These are phyloP conservation scores for Acrodontium crateriforme DNA, from an alignment of 2,329 filamentous ascomycete species.

Conservation along the genomic window DNA sequence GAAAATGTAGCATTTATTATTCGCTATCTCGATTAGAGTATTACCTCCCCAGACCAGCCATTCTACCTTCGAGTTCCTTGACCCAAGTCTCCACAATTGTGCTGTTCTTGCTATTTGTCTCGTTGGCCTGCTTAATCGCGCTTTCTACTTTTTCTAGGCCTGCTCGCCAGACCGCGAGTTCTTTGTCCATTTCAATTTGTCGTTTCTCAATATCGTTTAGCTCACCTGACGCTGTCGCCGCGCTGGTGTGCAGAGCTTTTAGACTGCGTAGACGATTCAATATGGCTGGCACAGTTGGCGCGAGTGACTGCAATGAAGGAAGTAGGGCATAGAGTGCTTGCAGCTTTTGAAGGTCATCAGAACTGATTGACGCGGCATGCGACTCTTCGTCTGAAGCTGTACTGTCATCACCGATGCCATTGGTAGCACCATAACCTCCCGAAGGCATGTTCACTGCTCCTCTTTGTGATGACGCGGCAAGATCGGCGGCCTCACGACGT, in stretches of 20 bases:
- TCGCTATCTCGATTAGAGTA: too few species aligned
- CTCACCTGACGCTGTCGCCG: constrained; percentile 65
- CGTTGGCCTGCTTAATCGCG: constrained; percentile 56
- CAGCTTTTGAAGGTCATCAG: constrained; percentile 74
- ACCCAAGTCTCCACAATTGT: constrained; percentile 82
- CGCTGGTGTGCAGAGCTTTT: constrained; percentile 71
- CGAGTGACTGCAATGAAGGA: constrained; percentile 73
- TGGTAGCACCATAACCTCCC: constrained; percentile 2
- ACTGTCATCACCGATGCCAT: constrained; percentile 6
- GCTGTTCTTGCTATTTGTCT: constrained; percentile 63
- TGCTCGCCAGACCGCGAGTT: constrained; percentile 75
- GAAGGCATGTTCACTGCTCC: constrained; percentile 3
- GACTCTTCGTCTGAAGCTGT: constrained; percentile 38
- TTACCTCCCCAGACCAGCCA: constrained; percentile 37
- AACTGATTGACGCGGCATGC: too few species aligned
- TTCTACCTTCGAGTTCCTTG: constrained; percentile 65
- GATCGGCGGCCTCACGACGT: constrained; percentile 52
- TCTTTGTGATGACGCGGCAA: constrained; percentile 46
- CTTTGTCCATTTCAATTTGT: constrained; percentile 68
- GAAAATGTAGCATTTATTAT: too few species aligned
- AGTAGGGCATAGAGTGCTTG: constrained; percentile 83
- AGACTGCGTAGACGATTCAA: constrained; percentile 76
- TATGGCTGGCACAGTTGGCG: constrained; percentile 71
- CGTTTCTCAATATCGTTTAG: constrained; percentile 63
- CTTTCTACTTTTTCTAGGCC: constrained; percentile 67